These are phyloP conservation scores for Tuber magnatum DNA, from an alignment of 495 filamentous ascomycete species.

Conservation along the genomic window DNA sequence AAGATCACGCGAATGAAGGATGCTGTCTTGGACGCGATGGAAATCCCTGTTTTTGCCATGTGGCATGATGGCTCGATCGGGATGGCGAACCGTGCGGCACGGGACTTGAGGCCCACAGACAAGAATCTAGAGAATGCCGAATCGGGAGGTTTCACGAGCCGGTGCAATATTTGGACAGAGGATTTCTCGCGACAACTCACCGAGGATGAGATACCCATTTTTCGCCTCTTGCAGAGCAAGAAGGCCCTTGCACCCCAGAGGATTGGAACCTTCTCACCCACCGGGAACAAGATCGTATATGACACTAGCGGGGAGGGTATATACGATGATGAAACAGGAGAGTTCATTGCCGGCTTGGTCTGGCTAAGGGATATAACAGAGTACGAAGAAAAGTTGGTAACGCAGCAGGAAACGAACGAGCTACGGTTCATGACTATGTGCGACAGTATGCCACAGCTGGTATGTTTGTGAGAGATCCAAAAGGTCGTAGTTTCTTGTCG, in stretches of 20 bases:
- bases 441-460: slow-evolving; percentile 62
- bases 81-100: slow-evolving; percentile 57
- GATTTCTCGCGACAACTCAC: slow-evolving; percentile 55
- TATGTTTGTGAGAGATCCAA: slow-evolving; percentile 30
- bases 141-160: slow-evolving; percentile 45
- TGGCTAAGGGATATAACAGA: slow-evolving; percentile 60
- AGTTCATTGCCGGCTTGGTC: slow-evolving; percentile 60
- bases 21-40: slow-evolving; percentile 59
- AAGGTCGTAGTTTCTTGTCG: neutral
- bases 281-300: slow-evolving; percentile 47
- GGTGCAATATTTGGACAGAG: slow-evolving; percentile 49
- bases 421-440: slow-evolving; percentile 61
- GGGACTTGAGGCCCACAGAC: slow-evolving; percentile 41
- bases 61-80: slow-evolving; percentile 64
- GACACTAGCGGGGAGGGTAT: slow-evolving; percentile 57
- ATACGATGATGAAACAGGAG: slow-evolving; percentile 53
- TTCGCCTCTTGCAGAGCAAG: slow-evolving; percentile 51
- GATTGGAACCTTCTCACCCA: slow-evolving; percentile 53
- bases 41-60: slow-evolving; percentile 61
- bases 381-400: slow-evolving; percentile 51
- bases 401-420: slow-evolving; percentile 57
- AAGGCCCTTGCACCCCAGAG: slow-evolving; percentile 49
- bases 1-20: slow-evolving; percentile 64
- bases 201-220: slow-evolving; percentile 55
- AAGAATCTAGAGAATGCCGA: neutral